Evolutionary conservation across 2,329 filamentous ascomycete genomes (phyloP).

Genomic region (Keithomyces neogunnii): DNA sequence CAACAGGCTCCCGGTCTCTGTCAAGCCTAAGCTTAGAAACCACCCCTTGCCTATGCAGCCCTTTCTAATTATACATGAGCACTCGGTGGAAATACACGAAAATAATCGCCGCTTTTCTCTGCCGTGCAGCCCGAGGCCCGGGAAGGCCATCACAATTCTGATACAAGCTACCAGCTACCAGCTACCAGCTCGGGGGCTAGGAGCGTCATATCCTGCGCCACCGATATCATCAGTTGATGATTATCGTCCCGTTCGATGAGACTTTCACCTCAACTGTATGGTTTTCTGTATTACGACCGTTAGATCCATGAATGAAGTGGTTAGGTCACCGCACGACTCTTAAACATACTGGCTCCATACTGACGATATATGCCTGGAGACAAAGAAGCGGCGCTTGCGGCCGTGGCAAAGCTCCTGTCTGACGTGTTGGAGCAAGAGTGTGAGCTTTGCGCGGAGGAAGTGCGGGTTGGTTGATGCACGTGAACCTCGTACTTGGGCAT

Average conservation of each 20-base stretch:
- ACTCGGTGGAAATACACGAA: no score
- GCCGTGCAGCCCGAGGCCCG: no score
- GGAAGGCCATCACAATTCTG: no score
- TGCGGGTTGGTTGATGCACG: slow-evolving; percentile 23
- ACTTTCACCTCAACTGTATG: slow-evolving; percentile 16
- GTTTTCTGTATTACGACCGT: slow-evolving; percentile 14
- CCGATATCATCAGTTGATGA: slow-evolving; percentile 16
- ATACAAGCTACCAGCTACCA: slow-evolving; percentile 7
- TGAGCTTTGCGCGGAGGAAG: slow-evolving; percentile 20
- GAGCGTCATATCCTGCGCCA: slow-evolving; percentile 11
- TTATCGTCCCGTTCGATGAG: slow-evolving; percentile 14
- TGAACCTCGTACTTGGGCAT: slow-evolving; percentile 21
- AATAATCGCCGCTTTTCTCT: no score
- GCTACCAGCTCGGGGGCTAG: slow-evolving; percentile 19
- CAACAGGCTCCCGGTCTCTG: not conserved
- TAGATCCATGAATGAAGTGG: slow-evolving; percentile 9
- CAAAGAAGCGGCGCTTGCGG: slow-evolving; percentile 17
- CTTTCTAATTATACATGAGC: no score
- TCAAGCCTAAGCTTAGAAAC: no score
- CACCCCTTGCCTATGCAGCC: no score
- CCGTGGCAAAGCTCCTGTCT: slow-evolving; percentile 10
- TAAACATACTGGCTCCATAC: slow-evolving; percentile 21
- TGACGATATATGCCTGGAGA: slow-evolving; percentile 22
- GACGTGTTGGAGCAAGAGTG: slow-evolving; percentile 12
- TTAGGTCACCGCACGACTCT: slow-evolving; percentile 3